Conservation (phyloP, 164 flowering plant genomes). For the Pachysandra terminalis region DNA sequence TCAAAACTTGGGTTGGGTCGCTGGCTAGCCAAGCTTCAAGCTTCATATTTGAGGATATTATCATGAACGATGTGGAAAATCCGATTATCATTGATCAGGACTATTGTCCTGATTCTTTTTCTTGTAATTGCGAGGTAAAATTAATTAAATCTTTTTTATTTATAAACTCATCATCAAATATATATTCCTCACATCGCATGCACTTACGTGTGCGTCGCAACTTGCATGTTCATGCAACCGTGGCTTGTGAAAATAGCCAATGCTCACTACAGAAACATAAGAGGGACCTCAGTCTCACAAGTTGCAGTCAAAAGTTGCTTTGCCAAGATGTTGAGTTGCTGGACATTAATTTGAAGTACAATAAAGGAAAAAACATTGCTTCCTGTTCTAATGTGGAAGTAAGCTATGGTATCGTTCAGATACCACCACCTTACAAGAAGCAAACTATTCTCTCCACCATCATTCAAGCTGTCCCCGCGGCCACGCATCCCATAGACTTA, state of each 20-base stretch:
- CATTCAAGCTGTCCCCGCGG: no score
- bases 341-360: constrained; percentile 20
- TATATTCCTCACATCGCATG: no score
- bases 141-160: no score
- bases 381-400: no score
- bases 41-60: constrained; percentile 38
- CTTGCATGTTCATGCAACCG: no score
- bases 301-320: constrained; percentile 24
- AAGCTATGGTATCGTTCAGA: no score
- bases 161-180: no score
- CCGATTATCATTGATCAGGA: constrained; percentile 62
- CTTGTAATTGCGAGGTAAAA: constrained; percentile 4
- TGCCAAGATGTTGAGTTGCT: constrained; percentile 28
- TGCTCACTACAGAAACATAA: constrained; percentile 30
- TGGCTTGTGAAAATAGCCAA: constrained; percentile 33
- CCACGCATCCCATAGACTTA: no score
- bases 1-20: constrained; percentile 46
- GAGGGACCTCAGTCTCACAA: constrained; percentile 35
- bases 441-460: no score
- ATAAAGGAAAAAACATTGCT: no score
- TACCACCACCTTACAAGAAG: no score
- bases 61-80: constrained; percentile 36
- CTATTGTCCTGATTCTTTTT: constrained; percentile 1
- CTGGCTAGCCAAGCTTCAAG: constrained; percentile 20
- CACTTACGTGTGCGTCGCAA: no score